These are phyloP conservation scores for Neolentinus lepideus DNA, from an alignment of 1,284 basidiomycete genomes.

Conservation along the genomic window DNA sequence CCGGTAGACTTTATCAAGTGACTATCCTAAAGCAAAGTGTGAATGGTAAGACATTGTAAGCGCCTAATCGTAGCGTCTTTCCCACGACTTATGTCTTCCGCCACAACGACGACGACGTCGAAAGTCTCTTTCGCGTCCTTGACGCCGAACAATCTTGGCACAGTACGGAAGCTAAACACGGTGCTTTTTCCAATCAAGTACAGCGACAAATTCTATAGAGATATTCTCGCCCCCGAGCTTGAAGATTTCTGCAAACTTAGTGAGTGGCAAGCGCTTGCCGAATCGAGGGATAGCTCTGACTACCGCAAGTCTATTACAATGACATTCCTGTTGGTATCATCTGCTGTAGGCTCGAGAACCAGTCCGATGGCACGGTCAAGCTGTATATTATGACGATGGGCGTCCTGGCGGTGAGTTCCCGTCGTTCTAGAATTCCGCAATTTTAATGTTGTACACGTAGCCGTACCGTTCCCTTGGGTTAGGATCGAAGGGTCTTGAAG, in stretches of 20 bases:
- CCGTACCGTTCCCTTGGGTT: constrained; percentile 71
- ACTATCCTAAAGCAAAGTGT: not conserved
- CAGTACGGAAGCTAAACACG: constrained; percentile 73
- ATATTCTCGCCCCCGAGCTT: constrained; percentile 60
- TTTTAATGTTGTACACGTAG: constrained; percentile 26
- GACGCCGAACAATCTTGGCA: constrained; percentile 75
- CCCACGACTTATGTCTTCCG: constrained; percentile 10
- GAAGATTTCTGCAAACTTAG: constrained; percentile 79
- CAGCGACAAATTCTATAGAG: constrained; percentile 74
- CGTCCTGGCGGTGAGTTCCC: constrained; percentile 60
- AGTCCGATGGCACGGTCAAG: constrained; percentile 39
- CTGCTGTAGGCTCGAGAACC: constrained; percentile 70
- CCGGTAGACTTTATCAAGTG: no score
- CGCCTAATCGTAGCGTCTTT: not conserved
- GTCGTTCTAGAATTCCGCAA: constrained; percentile 7
- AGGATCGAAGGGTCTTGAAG: constrained; percentile 61
- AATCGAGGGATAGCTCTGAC: constrained; percentile 1
- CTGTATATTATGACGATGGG: constrained; percentile 85
- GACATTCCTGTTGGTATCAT: constrained; percentile 79
- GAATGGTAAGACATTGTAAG: not conserved
- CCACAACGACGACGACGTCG: not conserved
- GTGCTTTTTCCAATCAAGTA: constrained; percentile 79
- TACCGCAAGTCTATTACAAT: constrained; percentile 70
- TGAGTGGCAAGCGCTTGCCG: constrained; percentile 18
- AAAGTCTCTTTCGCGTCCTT: constrained; percentile 60